Conservation (phyloP, 345 rosid species). For the Salix brachista region DNA sequence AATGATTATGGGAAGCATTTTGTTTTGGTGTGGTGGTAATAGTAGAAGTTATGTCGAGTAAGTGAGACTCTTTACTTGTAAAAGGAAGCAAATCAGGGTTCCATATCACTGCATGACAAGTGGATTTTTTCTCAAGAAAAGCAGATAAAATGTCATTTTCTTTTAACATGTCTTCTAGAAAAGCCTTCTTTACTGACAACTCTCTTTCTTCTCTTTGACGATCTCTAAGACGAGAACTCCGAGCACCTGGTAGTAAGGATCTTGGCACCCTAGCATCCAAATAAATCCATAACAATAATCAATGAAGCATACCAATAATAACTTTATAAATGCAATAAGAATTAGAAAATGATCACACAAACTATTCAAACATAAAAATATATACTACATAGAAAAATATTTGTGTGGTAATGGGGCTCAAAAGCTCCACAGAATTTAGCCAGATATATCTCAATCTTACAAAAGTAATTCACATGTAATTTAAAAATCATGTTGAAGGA, state of each 20-base stretch:
- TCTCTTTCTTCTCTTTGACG: slow-evolving; percentile 91
- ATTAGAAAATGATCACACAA: background rate
- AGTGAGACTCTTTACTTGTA: slow-evolving; percentile 44
- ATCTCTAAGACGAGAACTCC: slow-evolving; percentile 92
- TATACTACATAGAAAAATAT: background rate
- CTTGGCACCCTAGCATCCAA: slow-evolving; percentile 75
- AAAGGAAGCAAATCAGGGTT: slow-evolving; percentile 75
- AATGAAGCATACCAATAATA: background rate
- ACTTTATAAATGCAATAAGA: background rate
- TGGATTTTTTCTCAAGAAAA: slow-evolving; percentile 53
- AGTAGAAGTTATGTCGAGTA: slow-evolving; percentile 28
- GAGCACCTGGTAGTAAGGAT: slow-evolving; percentile 88
- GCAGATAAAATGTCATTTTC: slow-evolving; percentile 58
- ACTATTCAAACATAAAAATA: background rate
- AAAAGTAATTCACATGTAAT: background rate
- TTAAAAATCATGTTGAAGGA: background rate
- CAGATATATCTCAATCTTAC: background rate
- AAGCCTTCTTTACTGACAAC: slow-evolving; percentile 80
- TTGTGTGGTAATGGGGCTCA: background rate
- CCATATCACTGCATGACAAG: slow-evolving; percentile 59
- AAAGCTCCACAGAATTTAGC: background rate
- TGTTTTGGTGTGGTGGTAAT: slow-evolving; percentile 29
- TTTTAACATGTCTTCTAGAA: slow-evolving; percentile 71
- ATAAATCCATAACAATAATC: slow-evolving; percentile 16
- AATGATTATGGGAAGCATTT: slow-evolving; percentile 28